Conservation (phyloP, 352 stramenopile genomes). For the Phytophthora cactorum region DNA sequence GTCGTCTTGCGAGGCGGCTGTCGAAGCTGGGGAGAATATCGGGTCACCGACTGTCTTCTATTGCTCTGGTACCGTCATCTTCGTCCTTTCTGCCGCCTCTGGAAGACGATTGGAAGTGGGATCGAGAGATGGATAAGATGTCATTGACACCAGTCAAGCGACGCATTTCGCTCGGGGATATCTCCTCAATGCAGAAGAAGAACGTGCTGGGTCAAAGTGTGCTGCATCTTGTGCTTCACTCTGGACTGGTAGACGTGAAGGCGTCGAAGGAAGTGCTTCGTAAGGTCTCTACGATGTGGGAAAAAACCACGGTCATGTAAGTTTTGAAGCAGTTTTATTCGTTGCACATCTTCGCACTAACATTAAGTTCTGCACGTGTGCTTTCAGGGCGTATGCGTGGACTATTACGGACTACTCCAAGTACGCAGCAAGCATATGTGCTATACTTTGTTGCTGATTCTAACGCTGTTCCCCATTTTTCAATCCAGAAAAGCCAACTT, state of each 20-base stretch:
- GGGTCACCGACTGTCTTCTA: conserved; percentile 52
- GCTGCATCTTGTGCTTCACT: conserved; percentile 51
- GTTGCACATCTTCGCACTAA: conserved; percentile 5
- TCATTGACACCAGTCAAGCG: conserved; percentile 44
- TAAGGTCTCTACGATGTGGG: conserved; percentile 56
- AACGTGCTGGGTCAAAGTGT: conserved; percentile 42
- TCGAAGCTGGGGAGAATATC: conserved; percentile 69
- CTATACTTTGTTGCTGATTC: background rate
- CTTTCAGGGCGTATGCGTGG: conserved; percentile 50
- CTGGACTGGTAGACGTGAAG: conserved; percentile 43
- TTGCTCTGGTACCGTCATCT: conserved; percentile 33
- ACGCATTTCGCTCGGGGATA: conserved; percentile 28
- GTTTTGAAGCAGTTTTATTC: conserved; percentile 12
- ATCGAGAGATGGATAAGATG: conserved; percentile 56
- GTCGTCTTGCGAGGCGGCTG: conserved; percentile 61
- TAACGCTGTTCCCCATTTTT: conserved; percentile 17
- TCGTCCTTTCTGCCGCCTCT: conserved; percentile 40
- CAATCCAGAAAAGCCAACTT: conserved; percentile 49
- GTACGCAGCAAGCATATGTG: conserved; percentile 31
- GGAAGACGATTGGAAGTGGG: conserved; percentile 59
- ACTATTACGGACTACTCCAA: conserved; percentile 55
- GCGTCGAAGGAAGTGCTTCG: conserved; percentile 40
- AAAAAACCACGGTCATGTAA: conserved; percentile 52
- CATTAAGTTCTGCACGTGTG: background rate
- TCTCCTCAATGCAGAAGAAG: conserved; percentile 23